These are phyloP conservation scores for Oenanthe sinensis DNA, from an alignment of 129 eudicot genomes.

Conservation along the genomic window DNA sequence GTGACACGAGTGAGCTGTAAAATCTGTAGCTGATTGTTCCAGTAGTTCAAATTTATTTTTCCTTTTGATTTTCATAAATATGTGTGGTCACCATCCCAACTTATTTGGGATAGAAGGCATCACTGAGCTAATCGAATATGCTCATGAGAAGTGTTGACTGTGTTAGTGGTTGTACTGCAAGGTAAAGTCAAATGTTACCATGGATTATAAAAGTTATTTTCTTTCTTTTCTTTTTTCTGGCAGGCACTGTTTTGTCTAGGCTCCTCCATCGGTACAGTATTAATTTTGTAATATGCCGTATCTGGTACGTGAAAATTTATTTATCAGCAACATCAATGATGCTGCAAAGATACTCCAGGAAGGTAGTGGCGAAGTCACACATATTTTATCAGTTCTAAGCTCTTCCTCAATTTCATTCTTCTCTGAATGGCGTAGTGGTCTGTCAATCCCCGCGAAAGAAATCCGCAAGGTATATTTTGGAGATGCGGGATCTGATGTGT, in stretches of 20 bases:
- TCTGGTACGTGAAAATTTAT: slow-evolving; percentile 73
- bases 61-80: not conserved
- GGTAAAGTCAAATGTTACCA: not conserved
- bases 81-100: not conserved
- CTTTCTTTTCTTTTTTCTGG: not conserved
- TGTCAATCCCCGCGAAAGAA: slow-evolving; percentile 60
- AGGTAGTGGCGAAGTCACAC: slow-evolving; percentile 64
- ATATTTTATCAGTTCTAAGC: slow-evolving; percentile 74
- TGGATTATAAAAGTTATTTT: not conserved
- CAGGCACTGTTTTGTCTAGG: slow-evolving; percentile 22
- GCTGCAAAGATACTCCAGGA: slow-evolving; percentile 81
- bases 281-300: slow-evolving; percentile 52
- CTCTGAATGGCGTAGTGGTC: slow-evolving; percentile 71
- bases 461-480: slow-evolving; percentile 59
- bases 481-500: slow-evolving; percentile 30
- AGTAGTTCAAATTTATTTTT: not conserved
- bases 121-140: not conserved
- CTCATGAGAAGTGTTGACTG: not conserved
- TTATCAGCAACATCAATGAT: slow-evolving; percentile 69
- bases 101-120: not conserved
- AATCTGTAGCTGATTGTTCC: not conserved
- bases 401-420: slow-evolving; percentile 78
- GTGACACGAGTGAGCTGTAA: not conserved
- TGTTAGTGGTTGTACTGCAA: not conserved
- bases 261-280: slow-evolving; percentile 10